Evolutionary conservation across 148 eudicot genomes (phyloP), one percentile per base, ranked within the genome.

Genomic region (Polygonum maritimum): DNA sequence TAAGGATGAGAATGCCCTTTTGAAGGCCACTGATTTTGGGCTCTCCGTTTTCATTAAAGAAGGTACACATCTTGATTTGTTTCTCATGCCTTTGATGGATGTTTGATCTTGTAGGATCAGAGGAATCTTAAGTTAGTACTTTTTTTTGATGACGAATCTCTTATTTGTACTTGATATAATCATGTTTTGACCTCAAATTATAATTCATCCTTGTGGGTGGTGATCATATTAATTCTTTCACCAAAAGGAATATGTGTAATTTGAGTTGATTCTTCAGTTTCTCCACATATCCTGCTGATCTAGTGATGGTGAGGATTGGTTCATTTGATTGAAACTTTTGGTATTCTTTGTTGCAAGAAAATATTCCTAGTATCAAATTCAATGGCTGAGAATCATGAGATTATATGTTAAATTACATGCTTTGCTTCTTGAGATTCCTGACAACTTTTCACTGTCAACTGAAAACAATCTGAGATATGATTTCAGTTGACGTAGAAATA

Each of bases 11-110:
- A 75, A 77, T 75, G 89, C 97, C 77, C 74, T 82, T n/a, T 60
- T 92, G 67, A 89, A 91, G 78, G 90, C 91, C 36, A 89, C 93
- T 54, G 97, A 91, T 85, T 91, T 91, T 70, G 97, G 97, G 2
- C 82, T 91, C 14, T 91, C 97, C 14, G 93, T 91, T 19, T 91
- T 89, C 60, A 89, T 91, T 77, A 81, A 88, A 75, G 89, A 88
- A 85, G 97, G 97, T 89, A 77, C 22, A 57, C 0, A 57, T 57
- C 10, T n/a, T 8, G 21, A 22, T 51, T 51, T 51, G 14, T 21
- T 57, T 57, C 31, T 57, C 63, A n/a, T 8, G 31, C 21, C 35
- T 57, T 57, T 57, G 35, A 57, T 57, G 63, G 63, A 22, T 57
- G 63, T 21, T 57, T 57, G 13, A 21, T 57, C 3, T 57, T 57